These are phyloP conservation scores for Pseudogymnoascus sp. DNA, from an alignment of 2,329 filamentous ascomycete genomes.

Conservation along the genomic window DNA sequence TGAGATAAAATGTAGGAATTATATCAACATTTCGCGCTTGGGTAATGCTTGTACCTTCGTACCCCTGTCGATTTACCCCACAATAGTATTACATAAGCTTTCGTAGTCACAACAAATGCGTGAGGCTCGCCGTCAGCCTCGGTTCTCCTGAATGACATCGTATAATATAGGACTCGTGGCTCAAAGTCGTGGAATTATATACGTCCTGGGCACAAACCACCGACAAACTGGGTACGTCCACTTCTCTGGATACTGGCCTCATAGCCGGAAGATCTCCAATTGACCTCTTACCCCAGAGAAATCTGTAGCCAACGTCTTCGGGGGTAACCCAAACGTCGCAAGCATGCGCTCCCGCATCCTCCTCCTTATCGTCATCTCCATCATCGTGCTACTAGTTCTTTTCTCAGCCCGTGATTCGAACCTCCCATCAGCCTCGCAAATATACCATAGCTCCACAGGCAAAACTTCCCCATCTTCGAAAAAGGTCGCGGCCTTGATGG, in stretches of 20 bases:
- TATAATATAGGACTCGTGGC: neutral
- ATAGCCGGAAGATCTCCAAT: neutral
- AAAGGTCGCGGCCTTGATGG: slow-evolving; percentile 34
- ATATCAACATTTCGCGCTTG: neutral
- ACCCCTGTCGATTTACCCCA: neutral
- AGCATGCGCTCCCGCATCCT: neutral
- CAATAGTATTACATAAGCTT: neutral
- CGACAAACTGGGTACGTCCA: neutral
- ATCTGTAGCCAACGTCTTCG: neutral
- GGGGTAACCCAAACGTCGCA: neutral
- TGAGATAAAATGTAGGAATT: neutral
- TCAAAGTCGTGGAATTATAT: neutral
- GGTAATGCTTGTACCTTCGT: neutral
- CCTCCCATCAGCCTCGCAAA: neutral
- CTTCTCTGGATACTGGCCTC: neutral
- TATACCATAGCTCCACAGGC: neutral
- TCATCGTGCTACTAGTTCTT: neutral
- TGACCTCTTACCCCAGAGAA: neutral
- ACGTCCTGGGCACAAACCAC: neutral
- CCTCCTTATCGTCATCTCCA: neutral
- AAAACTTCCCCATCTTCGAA: neutral
- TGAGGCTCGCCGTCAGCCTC: slow-evolving; percentile 1
- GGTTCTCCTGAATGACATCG: slow-evolving; percentile 5
- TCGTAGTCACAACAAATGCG: neutral
- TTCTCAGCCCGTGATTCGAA: slow-evolving; percentile 4